These are phyloP conservation scores for Phytophthora crassamura DNA, from an alignment of 352 stramenopile genomes.

Conservation along the genomic window DNA sequence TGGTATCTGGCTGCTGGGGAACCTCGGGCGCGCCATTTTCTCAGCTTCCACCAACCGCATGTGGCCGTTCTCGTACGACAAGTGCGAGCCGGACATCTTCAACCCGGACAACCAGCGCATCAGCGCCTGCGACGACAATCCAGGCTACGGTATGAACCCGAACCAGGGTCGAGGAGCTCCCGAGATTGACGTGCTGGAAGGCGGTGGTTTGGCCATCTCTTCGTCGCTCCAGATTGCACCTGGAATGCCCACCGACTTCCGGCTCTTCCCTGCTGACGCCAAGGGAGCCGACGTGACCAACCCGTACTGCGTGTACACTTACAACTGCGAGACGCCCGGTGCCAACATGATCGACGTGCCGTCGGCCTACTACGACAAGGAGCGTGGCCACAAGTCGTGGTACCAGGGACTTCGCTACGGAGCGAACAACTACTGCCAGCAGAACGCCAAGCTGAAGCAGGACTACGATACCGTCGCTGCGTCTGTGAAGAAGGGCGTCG, in stretches of 20 bases:
- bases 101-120: constrained; percentile 51
- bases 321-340: constrained; percentile 57
- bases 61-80: constrained; percentile 95
- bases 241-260: constrained; percentile 67
- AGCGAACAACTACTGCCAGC: constrained; percentile 52
- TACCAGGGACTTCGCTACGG: constrained; percentile 65
- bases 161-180: constrained; percentile 86
- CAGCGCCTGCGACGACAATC: constrained; percentile 85
- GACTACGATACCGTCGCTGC: constrained; percentile 37
- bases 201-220: constrained; percentile 80
- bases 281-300: constrained; percentile 28
- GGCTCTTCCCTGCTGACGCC: constrained; percentile 53
- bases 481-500: constrained; percentile 40
- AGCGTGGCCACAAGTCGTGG: constrained; percentile 57
- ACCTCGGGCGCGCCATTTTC: constrained; percentile 93
- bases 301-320: constrained; percentile 57
- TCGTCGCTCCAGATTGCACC: constrained; percentile 90
- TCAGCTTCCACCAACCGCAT: constrained; percentile 90
- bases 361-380: constrained; percentile 41
- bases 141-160: constrained; percentile 91
- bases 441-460: constrained; percentile 28
- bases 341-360: constrained; percentile 61
- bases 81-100: constrained; percentile 73
- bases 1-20: constrained; percentile 95
- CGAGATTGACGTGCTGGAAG: constrained; percentile 95